Percentiles rank a stretch among this genome's conserved stretches.
Evolutionary conservation across 148 eudicot genomes (phyloP).

Genomic region (Amaranthus hypochondriacus): DNA sequence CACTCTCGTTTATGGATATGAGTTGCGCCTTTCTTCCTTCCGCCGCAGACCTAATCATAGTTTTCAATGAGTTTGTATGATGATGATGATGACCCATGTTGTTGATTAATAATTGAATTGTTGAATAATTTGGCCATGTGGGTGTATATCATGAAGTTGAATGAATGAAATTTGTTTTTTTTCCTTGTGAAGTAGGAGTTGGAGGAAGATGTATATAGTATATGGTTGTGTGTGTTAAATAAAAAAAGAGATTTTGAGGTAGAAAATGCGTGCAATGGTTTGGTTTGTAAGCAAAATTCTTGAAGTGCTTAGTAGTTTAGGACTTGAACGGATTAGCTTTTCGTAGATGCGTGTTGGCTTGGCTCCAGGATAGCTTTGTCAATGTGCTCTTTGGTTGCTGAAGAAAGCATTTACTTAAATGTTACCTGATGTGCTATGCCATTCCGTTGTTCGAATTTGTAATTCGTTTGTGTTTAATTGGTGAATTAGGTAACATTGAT

Average conservation of each 20-base stretch:
- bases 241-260: not conserved
- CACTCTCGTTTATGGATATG: not conserved
- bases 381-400: too few species aligned
- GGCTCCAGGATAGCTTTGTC: too few species aligned
- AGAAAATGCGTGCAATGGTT: not conserved
- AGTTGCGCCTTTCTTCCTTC: too few species aligned
- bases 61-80: too few species aligned
- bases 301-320: not conserved
- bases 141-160: not conserved
- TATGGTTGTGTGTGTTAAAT: not conserved
- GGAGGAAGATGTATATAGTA: not conserved
- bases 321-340: not conserved
- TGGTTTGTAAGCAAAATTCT: not conserved
- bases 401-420: too few species aligned
- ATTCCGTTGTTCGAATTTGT: too few species aligned
- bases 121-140: not conserved
- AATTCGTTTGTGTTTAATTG: too few species aligned
- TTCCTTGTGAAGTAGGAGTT: not conserved
- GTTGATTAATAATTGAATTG: too few species aligned
- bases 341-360: not conserved
- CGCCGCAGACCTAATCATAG: too few species aligned
- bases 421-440: too few species aligned
- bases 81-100: too few species aligned
- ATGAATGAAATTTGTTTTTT: not conserved
- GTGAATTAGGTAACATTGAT: not conserved